Conservation (phyloP, 495 filamentous ascomycete genomes). For the Sporormia fimetaria region DNA sequence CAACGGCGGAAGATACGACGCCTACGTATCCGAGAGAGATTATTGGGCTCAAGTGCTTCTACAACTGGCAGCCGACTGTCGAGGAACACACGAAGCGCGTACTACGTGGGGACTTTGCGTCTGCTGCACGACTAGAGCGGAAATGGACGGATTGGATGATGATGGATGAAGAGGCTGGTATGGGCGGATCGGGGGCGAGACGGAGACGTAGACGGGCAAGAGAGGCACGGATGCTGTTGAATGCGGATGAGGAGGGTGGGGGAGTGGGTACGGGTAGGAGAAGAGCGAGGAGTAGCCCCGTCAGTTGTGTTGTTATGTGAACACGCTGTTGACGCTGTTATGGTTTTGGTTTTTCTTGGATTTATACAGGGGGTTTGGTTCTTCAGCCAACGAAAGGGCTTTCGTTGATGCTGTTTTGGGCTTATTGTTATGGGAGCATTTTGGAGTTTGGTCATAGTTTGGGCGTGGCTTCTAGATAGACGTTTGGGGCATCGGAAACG, state of each 20-base stretch:
- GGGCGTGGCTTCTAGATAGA: too few species aligned
- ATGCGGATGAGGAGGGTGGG: slow-evolving; percentile 66
- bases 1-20: slow-evolving; percentile 25
- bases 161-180: slow-evolving; percentile 71
- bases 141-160: slow-evolving; percentile 97
- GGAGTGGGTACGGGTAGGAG: slow-evolving; percentile 35
- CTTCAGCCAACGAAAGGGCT: too few species aligned
- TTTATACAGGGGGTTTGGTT: too few species aligned
- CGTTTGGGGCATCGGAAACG: too few species aligned
- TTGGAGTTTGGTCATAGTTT: too few species aligned
- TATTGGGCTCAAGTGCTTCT: slow-evolving; percentile 82
- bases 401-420: too few species aligned
- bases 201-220: slow-evolving; percentile 62
- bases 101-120: slow-evolving; percentile 55
- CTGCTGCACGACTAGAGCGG: slow-evolving; percentile 63
- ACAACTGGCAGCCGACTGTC: slow-evolving; percentile 88
- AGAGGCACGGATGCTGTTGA: slow-evolving; percentile 59
- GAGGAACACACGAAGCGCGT: slow-evolving; percentile 84
- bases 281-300: slow-evolving; percentile 41
- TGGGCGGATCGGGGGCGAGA: slow-evolving; percentile 45
- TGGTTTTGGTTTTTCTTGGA: too few species aligned
- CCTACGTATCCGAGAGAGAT: slow-evolving; percentile 55
- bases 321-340: not conserved
- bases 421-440: too few species aligned
- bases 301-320: slow-evolving; percentile 49